Evolutionary conservation across 345 rosid genomes (phyloP).

Genomic region (Corchorus capsularis): DNA sequence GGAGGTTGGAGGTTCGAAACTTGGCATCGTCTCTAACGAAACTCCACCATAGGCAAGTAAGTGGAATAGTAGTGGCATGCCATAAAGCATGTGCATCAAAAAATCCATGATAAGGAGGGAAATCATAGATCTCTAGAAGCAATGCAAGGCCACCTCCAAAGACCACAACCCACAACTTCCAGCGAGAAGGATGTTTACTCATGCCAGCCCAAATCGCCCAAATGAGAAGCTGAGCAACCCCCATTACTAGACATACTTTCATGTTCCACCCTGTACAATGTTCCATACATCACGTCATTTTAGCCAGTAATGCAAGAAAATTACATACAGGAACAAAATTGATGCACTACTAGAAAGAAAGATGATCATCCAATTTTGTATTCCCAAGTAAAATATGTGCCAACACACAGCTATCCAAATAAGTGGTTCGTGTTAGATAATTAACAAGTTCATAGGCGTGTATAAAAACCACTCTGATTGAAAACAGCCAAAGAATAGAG

Average conservation of each 20-base stretch:
- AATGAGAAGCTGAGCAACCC: conserved; percentile 38
- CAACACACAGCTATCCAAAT: background rate
- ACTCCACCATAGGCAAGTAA: too few species aligned
- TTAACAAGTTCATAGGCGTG: background rate
- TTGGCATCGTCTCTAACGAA: conserved; percentile 60
- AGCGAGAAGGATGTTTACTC: conserved; percentile 57
- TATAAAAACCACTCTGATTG: background rate
- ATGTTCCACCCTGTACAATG: conserved; percentile 7
- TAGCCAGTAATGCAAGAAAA: background rate
- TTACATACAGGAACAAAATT: background rate
- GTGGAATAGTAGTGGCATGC: too few species aligned
- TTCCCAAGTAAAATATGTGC: background rate
- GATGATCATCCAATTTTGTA: background rate
- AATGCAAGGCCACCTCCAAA: conserved; percentile 60
- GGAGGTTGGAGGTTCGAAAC: conserved; percentile 44
- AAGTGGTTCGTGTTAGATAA: background rate
- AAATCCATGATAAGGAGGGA: conserved; percentile 65
- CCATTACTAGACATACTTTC: background rate
- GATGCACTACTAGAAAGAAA: background rate
- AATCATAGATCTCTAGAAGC: conserved; percentile 77
- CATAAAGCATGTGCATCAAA: conserved; percentile 42
- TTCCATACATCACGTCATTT: background rate
- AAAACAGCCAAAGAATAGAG: conserved; percentile 1
- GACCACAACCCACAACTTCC: conserved; percentile 68
- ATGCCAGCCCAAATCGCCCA: conserved; percentile 74